Evolutionary conservation across 2,329 filamentous ascomycete species (phyloP).

Genomic region (Verticillium longisporum): DNA sequence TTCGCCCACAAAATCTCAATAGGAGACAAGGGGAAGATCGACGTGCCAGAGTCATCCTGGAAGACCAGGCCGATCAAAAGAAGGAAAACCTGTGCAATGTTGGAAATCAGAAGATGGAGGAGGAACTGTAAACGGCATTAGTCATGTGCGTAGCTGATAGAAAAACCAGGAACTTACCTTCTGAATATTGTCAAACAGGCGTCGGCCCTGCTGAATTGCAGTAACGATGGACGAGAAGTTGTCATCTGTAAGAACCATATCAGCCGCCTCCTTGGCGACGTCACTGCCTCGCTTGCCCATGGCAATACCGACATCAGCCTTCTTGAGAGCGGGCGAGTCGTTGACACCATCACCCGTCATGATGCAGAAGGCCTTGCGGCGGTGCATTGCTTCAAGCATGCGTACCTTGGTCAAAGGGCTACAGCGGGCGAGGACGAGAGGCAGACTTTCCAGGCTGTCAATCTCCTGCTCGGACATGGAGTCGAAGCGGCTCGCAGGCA

Average conservation of each 20-base stretch:
- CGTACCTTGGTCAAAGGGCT: slow-evolving; percentile 67
- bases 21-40: slow-evolving; percentile 64
- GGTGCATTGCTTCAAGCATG: slow-evolving; percentile 68
- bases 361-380: slow-evolving; percentile 60
- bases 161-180: slow-evolving; percentile 40
- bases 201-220: slow-evolving; percentile 63
- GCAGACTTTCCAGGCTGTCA: slow-evolving; percentile 52
- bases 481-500: slow-evolving; percentile 59
- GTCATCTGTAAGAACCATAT: slow-evolving; percentile 83
- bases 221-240: slow-evolving; percentile 78
- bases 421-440: slow-evolving; percentile 63
- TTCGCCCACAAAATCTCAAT: slow-evolving; percentile 74
- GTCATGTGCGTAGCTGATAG: slow-evolving; percentile 9
- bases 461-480: slow-evolving; percentile 55
- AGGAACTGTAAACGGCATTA: slow-evolving; percentile 35
- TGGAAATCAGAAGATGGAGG: slow-evolving; percentile 61
- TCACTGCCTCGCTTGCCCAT: slow-evolving; percentile 68
- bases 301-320: slow-evolving; percentile 68
- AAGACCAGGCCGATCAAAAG: slow-evolving; percentile 64
- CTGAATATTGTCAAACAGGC: slow-evolving; percentile 68
- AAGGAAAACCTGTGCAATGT: slow-evolving; percentile 63
- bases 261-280: slow-evolving; percentile 73
- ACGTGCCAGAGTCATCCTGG: slow-evolving; percentile 50
- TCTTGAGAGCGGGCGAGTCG: slow-evolving; percentile 65
- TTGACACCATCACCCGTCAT: slow-evolving; percentile 75